Percentiles rank a stretch among this genome's conserved stretches.
Conservation (phyloP, 306 rosid species). For the Sphenostylis stenocarpa region DNA sequence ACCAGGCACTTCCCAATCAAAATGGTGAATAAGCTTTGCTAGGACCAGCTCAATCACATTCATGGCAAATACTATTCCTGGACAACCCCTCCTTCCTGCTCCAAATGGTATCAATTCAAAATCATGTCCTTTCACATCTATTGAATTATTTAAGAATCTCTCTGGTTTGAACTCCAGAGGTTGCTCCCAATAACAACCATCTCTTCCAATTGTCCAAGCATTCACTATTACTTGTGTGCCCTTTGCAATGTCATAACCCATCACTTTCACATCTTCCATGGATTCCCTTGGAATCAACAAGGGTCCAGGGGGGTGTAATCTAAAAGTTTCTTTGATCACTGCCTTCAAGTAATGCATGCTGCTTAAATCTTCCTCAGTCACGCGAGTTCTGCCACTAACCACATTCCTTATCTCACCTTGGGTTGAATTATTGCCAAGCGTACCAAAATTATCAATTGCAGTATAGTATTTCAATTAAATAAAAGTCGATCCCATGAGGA, state of each 20-base stretch:
- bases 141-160: not conserved
- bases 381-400: not conserved
- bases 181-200: not conserved
- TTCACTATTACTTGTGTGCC: constrained; percentile 18
- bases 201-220: constrained; percentile 16
- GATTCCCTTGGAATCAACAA: constrained; percentile 22
- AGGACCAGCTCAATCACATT: not conserved
- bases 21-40: constrained; percentile 17
- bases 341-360: constrained; percentile 18
- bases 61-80: not conserved
- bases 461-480: no score
- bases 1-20: constrained; percentile 18
- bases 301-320: constrained; percentile 17
- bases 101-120: not conserved
- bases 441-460: no score
- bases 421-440: no score
- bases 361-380: not conserved
- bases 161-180: not conserved
- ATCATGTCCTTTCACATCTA: not conserved
- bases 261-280: not conserved
- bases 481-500: no score
- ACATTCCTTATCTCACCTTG: not conserved
- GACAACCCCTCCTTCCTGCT: not conserved
- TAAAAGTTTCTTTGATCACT: constrained; percentile 15
- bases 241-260: not conserved